Percentiles rank a stretch among this genome's conserved stretches.
These are phyloP conservation scores for Fusarium circinatum DNA, from an alignment of 2,329 filamentous ascomycete genomes.

Conservation along the genomic window DNA sequence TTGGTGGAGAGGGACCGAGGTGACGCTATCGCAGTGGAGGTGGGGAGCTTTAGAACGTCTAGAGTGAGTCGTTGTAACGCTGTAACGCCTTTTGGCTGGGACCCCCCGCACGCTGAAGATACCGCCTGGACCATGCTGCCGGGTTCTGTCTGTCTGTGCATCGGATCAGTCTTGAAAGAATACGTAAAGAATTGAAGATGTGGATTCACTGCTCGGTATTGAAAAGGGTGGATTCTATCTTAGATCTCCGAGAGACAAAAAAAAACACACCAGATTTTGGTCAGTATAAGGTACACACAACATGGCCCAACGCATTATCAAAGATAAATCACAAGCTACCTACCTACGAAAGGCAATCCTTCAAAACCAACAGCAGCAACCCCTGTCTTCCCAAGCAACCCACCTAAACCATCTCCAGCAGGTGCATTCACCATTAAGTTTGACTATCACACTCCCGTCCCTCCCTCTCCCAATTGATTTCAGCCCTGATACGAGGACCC, in stretches of 20 bases:
- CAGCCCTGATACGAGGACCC: conserved; percentile 5
- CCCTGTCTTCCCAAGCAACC: conserved; percentile 22
- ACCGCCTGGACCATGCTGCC: conserved; percentile 21
- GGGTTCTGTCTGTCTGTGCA: conserved; percentile 13
- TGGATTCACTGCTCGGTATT: background rate
- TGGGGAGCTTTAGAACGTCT: conserved; percentile 9
- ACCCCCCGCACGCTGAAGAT: conserved; percentile 18
- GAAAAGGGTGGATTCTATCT: background rate
- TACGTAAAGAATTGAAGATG: background rate
- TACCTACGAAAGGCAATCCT: background rate
- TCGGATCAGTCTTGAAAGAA: background rate
- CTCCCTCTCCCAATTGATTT: conserved; percentile 1
- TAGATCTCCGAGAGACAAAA: background rate
- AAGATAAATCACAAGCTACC: background rate
- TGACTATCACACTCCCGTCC: conserved; percentile 27
- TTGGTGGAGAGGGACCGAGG: conserved; percentile 22
- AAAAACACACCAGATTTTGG: background rate
- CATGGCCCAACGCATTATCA: background rate
- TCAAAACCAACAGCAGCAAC: conserved; percentile 9
- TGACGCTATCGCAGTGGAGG: conserved; percentile 28
- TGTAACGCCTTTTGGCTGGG: conserved; percentile 19
- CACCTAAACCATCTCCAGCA: conserved; percentile 32
- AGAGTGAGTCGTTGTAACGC: conserved; percentile 9
- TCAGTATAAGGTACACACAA: background rate
- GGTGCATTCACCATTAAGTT: conserved; percentile 30